phyloP scores from a whole-genome alignment of 192 early-diverging fungal species.

The Dissophora ornata region DNA sequence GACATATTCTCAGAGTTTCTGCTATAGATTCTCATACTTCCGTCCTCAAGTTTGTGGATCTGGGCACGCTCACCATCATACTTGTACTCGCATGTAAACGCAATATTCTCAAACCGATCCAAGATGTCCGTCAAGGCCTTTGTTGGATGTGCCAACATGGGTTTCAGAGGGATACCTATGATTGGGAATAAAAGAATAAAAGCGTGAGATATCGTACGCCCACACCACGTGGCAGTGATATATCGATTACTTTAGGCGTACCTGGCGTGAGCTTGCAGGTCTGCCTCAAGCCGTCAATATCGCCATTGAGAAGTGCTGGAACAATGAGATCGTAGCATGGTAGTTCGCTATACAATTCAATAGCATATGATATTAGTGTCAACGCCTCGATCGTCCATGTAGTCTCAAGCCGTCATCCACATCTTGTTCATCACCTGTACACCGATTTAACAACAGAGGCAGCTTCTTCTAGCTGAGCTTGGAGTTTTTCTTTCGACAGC shows the following conservation, averaged over 20 bases:
- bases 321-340: constrained; percentile 95
- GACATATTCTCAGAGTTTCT: constrained; percentile 97
- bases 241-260: too few species aligned
- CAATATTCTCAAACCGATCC: constrained; percentile 90
- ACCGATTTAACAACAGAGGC: constrained; percentile 67
- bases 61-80: constrained; percentile 85
- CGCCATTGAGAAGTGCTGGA: constrained; percentile 82
- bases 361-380: background rate
- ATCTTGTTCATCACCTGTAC: constrained; percentile 42
- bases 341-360: constrained; percentile 73
- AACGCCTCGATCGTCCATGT: too few species aligned
- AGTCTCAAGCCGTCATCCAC: too few species aligned
- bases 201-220: too few species aligned
- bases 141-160: constrained; percentile 99
- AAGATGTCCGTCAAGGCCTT: constrained; percentile 93
- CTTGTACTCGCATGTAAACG: constrained; percentile 98
- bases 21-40: constrained; percentile 86
- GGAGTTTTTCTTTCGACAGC: constrained; percentile 41
- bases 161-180: constrained; percentile 96
- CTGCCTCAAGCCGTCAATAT: constrained; percentile 72
- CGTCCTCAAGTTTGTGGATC: constrained; percentile 88
- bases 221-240: too few species aligned
- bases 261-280: constrained; percentile 93
- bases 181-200: too few species aligned
- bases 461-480: constrained; percentile 57